Evolutionary conservation across 768 basidiomycete species (phyloP).

Genomic region (Boletus sp.): DNA sequence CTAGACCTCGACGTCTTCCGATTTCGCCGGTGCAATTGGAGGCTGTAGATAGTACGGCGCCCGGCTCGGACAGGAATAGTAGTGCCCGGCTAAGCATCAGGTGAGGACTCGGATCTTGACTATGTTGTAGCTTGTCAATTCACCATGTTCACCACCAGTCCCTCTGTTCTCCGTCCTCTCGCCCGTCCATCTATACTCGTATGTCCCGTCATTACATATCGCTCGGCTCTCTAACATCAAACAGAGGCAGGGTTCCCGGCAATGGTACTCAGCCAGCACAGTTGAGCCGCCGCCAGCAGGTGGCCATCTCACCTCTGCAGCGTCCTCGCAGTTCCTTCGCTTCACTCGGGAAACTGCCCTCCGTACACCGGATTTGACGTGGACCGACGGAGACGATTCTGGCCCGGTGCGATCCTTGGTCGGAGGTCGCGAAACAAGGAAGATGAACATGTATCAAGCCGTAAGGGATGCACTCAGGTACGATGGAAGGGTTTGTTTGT

Average conservation of each 20-base stretch:
- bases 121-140: constrained; percentile 3
- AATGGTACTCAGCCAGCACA: constrained; percentile 50
- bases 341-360: constrained; percentile 68
- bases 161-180: constrained; percentile 18
- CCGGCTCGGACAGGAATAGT: neutral
- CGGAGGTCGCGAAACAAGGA: constrained; percentile 82
- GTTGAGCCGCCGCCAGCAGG: constrained; percentile 73
- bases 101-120: constrained; percentile 29
- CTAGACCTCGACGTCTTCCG: neutral
- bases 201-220: constrained; percentile 1
- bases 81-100: constrained; percentile 10
- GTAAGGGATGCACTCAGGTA: constrained; percentile 88
- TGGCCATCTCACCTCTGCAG: constrained; percentile 71
- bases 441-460: constrained; percentile 96
- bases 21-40: too few relatives aligned
- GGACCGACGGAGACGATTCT: constrained; percentile 58
- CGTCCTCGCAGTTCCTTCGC: constrained; percentile 63
- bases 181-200: constrained; percentile 19
- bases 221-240: neutral
- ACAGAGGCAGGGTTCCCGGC: constrained; percentile 19
- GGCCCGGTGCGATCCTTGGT: constrained; percentile 45
- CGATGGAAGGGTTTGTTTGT: constrained; percentile 4
- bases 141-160: constrained; percentile 24
- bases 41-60: neutral
- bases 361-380: constrained; percentile 69